Evolutionary conservation across 1,139 yeast genomes (phyloP).

Genomic region (Lodderomyces theae): DNA sequence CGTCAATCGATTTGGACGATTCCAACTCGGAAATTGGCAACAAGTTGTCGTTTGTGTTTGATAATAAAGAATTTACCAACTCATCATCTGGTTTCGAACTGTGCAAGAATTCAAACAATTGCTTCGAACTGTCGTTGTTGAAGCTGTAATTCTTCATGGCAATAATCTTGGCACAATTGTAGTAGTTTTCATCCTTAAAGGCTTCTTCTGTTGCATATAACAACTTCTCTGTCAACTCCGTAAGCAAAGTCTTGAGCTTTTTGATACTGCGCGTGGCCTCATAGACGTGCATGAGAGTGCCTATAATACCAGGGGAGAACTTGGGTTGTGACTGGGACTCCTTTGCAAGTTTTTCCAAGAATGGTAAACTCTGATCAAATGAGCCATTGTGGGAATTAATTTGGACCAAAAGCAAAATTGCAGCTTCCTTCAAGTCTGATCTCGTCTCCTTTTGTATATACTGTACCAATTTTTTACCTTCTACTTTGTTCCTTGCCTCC

Average conservation of each 20-base stretch:
- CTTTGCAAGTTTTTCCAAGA: constrained; percentile 37
- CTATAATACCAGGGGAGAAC: constrained; percentile 43
- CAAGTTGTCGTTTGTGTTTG: constrained; percentile 23
- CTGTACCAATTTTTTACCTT: constrained; percentile 29
- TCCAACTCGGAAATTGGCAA: constrained; percentile 36
- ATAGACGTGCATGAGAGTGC: constrained; percentile 46
- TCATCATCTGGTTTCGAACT: constrained; percentile 27
- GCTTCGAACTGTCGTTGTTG: constrained; percentile 28
- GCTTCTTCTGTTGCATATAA: constrained; percentile 18
- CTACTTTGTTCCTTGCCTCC: constrained; percentile 15
- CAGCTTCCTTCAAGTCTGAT: constrained; percentile 19
- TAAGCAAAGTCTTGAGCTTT: constrained; percentile 26
- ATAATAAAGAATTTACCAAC: constrained; percentile 32
- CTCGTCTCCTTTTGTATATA: constrained; percentile 15
- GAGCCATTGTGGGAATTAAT: constrained; percentile 37
- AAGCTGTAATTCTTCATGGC: constrained; percentile 41
- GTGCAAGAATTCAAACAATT: constrained; percentile 32
- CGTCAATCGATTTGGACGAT: constrained; percentile 21
- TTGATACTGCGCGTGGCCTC: constrained; percentile 31
- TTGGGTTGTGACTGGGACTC: constrained; percentile 12
- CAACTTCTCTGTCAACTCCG: constrained; percentile 22
- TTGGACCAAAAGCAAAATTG: constrained; percentile 46
- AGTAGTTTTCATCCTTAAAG: constrained; percentile 23
- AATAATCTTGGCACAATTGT: constrained; percentile 44
- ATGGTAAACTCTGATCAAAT: constrained; percentile 42